A percentile compares a stretch with the other conserved stretches of the same genome.
Conservation (phyloP, 1,284 basidiomycete genomes). For the Cryptococcus sp. region DNA sequence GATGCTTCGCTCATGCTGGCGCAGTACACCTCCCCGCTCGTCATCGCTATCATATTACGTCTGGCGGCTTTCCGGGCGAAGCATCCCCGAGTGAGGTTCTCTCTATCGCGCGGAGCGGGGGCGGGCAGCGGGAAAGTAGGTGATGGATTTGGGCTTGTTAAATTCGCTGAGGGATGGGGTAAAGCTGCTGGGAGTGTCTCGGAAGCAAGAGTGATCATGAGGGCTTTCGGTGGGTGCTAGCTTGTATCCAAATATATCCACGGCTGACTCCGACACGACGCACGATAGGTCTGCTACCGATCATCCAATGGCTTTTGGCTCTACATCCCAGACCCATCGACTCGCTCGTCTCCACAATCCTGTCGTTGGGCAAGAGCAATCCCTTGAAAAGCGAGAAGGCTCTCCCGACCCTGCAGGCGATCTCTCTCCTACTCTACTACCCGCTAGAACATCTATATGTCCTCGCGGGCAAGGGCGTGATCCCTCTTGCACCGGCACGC, state of each 20-base stretch:
- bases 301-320: slow-evolving; percentile 40
- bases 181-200: slow-evolving; percentile 37
- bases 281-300: slow-evolving; percentile 34
- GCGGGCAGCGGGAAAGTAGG: slow-evolving; percentile 6
- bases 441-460: slow-evolving; percentile 49
- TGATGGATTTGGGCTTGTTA: slow-evolving; percentile 23
- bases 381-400: slow-evolving; percentile 30
- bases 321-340: slow-evolving; percentile 40
- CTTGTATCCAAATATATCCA: background rate
- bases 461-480: slow-evolving; percentile 44
- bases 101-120: background rate
- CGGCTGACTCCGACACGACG: background rate
- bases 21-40: slow-evolving; percentile 46
- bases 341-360: slow-evolving; percentile 25
- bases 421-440: slow-evolving; percentile 47
- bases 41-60: slow-evolving; percentile 41
- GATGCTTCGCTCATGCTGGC: slow-evolving; percentile 49
- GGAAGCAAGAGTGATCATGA: slow-evolving; percentile 50
- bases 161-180: slow-evolving; percentile 39
- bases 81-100: slow-evolving; percentile 23
- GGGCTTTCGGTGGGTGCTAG: slow-evolving; percentile 44
- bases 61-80: slow-evolving; percentile 33
- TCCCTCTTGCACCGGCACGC: slow-evolving; percentile 32
- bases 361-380: slow-evolving; percentile 3
- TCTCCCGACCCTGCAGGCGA: slow-evolving; percentile 41